Percentiles rank a stretch among this genome's conserved stretches.
Evolutionary conservation across 2,329 filamentous ascomycete species (phyloP).

Genomic region (Microcyclosporella mali): DNA sequence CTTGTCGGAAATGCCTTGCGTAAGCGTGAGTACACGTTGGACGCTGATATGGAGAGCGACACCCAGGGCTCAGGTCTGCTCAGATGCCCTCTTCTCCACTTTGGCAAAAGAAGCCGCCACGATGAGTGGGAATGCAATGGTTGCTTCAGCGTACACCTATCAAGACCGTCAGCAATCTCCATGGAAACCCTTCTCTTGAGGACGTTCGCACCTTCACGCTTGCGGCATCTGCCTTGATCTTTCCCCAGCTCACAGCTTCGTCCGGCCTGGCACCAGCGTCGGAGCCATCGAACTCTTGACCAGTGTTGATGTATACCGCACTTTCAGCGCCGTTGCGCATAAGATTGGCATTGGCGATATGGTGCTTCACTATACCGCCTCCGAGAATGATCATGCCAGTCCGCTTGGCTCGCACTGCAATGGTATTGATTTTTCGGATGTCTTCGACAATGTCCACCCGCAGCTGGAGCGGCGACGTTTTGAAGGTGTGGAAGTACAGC

Average conservation of each 20-base stretch:
- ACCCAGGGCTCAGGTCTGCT: neutral
- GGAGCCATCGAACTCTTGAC: slow-evolving; percentile 93
- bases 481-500: slow-evolving; percentile 98
- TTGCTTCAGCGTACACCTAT: slow-evolving; percentile 60
- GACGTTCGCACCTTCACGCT: slow-evolving; percentile 68
- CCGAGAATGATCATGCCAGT: slow-evolving; percentile 94
- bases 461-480: slow-evolving; percentile 72
- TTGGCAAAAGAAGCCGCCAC: slow-evolving; percentile 61
- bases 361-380: slow-evolving; percentile 93
- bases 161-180: neutral
- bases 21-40: slow-evolving; percentile 11
- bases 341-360: slow-evolving; percentile 93
- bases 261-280: slow-evolving; percentile 92
- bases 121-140: slow-evolving; percentile 60
- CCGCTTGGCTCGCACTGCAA: slow-evolving; percentile 78
- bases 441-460: slow-evolving; percentile 90
- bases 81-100: slow-evolving; percentile 7
- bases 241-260: slow-evolving; percentile 97
- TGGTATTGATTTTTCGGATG: slow-evolving; percentile 85
- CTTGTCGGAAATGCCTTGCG: slow-evolving; percentile 13
- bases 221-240: slow-evolving; percentile 84
- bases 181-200: neutral
- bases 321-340: slow-evolving; percentile 98
- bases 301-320: slow-evolving; percentile 96
- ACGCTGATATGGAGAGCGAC: neutral